Base-by-base conservation (phyloP, 768 basidiomycete species). In the Lactarius sanguifluus region DNA sequence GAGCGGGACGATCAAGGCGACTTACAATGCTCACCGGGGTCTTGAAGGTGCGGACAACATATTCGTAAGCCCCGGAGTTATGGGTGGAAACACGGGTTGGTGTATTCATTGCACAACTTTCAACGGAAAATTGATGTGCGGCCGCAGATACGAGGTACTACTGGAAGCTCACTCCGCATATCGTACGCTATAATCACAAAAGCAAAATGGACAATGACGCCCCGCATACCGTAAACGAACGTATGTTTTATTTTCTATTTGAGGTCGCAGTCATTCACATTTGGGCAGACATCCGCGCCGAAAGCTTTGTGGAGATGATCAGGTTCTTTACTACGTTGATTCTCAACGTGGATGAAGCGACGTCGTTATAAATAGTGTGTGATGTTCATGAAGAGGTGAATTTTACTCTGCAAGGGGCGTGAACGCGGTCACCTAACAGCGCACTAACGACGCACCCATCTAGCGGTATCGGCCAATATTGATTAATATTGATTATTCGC, bases 191-290 rank as follows among this genome's bases (percentile, higher is more conserved):
- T 52, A 59, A 52, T 25, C 70, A 70, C 38, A 73, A 76, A 52
- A 64, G 70, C 58, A 67, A 64, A 41, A 47, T 1, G 70, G 67
- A 40, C 76, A 74, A 23, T 81, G 81, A 1, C 76, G 87, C n/a
- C 90, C 91, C 74, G 89, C 89, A 52, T 23, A 25, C 50, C 2
- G 83, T 91, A 34, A 83, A 91, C 64, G 91, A 91, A 81, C 81
- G 88, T 87, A 71, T 72, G 83, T 72, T 40, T 2, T n/a, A 61
- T 41, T 52, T 38, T 6, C 16, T 41, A 18, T 16, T 64, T 20
- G 16, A 16, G 7, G 18, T 41, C 34, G 47, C 5, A 57, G 25
- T 28, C 56, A 25, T 52, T 52, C 50, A 28, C 50, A 13, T 8
- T 5, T 36, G 47, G 16, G 9, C 52, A 89, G 89, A 78, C 25